Percentiles rank a stretch among this genome's conserved stretches.
Conservation (phyloP, 1,139 yeast genomes). For the Diutina sp. region DNA sequence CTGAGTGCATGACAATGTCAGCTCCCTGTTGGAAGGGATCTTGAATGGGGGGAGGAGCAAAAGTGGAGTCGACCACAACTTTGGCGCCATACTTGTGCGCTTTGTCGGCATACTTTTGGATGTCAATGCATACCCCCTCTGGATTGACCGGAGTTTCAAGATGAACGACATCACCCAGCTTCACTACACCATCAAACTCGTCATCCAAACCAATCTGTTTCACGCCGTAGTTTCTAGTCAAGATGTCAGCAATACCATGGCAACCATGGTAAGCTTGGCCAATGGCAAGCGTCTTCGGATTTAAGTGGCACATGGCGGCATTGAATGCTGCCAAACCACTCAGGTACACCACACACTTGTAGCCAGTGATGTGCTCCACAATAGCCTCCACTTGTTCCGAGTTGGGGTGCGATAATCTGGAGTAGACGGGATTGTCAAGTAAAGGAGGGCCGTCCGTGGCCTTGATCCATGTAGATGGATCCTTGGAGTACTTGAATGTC, state of each 20-base stretch:
- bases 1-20: constrained; percentile 79
- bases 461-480: constrained; percentile 40
- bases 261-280: constrained; percentile 84
- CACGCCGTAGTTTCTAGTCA: constrained; percentile 48
- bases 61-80: constrained; percentile 70
- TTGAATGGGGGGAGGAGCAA: constrained; percentile 88
- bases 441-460: constrained; percentile 11
- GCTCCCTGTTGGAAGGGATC: constrained; percentile 73
- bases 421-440: constrained; percentile 30
- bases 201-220: constrained; percentile 35
- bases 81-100: constrained; percentile 65
- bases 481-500: constrained; percentile 52
- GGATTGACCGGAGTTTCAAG: constrained; percentile 88
- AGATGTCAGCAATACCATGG: constrained; percentile 52
- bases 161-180: constrained; percentile 64
- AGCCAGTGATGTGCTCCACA: constrained; percentile 43
- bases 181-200: constrained; percentile 14
- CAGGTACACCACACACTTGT: constrained; percentile 47
- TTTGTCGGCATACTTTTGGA: constrained; percentile 43
- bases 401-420: constrained; percentile 66
- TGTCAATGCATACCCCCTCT: constrained; percentile 55
- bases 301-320: constrained; percentile 57
- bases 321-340: constrained; percentile 76
- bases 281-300: constrained; percentile 65
- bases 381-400: constrained; percentile 50